Percentiles rank a stretch among this genome's conserved stretches.
Evolutionary conservation across 1,139 yeast genomes (phyloP).

Genomic region (Lodderomyces parapsilosis): DNA sequence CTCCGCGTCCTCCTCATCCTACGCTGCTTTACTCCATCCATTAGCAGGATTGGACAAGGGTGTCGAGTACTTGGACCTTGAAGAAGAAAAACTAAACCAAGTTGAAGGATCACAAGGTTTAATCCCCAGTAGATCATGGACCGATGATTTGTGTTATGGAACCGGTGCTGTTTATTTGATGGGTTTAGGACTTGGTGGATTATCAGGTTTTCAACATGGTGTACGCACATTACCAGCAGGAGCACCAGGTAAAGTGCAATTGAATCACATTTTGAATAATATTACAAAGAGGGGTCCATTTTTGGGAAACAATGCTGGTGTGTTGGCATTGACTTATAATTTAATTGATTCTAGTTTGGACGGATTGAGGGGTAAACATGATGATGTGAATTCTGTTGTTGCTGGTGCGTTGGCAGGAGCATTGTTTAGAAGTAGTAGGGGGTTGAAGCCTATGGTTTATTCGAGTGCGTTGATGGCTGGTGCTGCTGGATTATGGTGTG

Average conservation of each 20-base stretch:
- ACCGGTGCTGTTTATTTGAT: conserved; percentile 90
- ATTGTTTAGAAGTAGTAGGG: conserved; percentile 80
- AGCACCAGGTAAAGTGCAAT: conserved; percentile 73
- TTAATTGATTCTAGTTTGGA: conserved; percentile 79
- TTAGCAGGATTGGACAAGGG: conserved; percentile 90
- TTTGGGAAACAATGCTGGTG: conserved; percentile 94
- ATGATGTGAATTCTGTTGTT: conserved; percentile 74
- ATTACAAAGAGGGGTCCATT: conserved; percentile 95
- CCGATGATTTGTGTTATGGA: conserved; percentile 96
- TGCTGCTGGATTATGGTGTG: conserved; percentile 94
- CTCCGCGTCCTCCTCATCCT: conserved; percentile 45
- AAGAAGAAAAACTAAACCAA: conserved; percentile 67
- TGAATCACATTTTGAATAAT: conserved; percentile 87
- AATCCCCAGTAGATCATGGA: conserved; percentile 94
- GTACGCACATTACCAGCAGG: conserved; percentile 68
- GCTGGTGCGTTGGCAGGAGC: conserved; percentile 96
- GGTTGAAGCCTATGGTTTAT: conserved; percentile 83
- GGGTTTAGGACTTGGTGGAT: conserved; percentile 81
- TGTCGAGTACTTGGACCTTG: conserved; percentile 86
- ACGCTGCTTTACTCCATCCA: conserved; percentile 67
- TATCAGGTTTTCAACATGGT: conserved; percentile 86
- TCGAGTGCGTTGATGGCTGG: conserved; percentile 83
- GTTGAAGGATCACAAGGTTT: conserved; percentile 88
- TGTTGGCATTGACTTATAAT: conserved; percentile 85
- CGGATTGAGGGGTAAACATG: conserved; percentile 82